Base-by-base conservation (phyloP, 176 grass and related monocot genomes). In the Zoysia pacifica region DNA sequence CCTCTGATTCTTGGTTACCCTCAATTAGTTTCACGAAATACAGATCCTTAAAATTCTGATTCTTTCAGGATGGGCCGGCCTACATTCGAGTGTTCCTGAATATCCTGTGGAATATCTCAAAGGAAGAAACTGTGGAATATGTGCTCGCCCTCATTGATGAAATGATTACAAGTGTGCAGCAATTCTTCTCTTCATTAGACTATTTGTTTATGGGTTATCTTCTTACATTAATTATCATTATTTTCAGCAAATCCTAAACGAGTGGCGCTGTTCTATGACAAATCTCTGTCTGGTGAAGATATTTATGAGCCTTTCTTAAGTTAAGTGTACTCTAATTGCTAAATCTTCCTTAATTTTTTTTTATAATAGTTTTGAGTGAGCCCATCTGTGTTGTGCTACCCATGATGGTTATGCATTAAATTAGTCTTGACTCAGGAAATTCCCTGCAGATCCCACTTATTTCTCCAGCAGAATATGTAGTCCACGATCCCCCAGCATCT, bases 51-150 rank as follows among this genome's bases (percentile, higher is more conserved):
- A 81, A 67, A 62, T 61, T 82, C 44, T 80, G 71, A 28, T 45
- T 44, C 46, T 75, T 73, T 64, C 82, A 98, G 96, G 92, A 98
- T 91, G 96, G 96, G 37, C 80, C 88, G 49, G 84, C 87, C 2
- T 98, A 94, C 66, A 15, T 94, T 81, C 84, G 67, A 58, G 78
- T 94, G 73, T 95, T 98, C 47, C 44, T 94, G 80, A 93, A 94
- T 85, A 95, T 98, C 69, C 67, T 98, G 62, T 66, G 72, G 78
- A 88, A 82, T 42, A 86, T 95, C 81, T 91, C 90, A 4, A 95
- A 98, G 84, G 96, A 98, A 89, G 96, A 98, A 46, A 93, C 96
- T 52, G 88, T 95, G 56, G 96, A 98, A 81, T 98, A 98, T 71
- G 96, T 91, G 71, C 84, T 98, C 84, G 92, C 96, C 53, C 90